Percentiles rank a stretch among this genome's conserved stretches.
These are phyloP conservation scores for Keqinozyma sinolaborantium DNA, from an alignment of 1,139 yeast species.

Conservation along the genomic window DNA sequence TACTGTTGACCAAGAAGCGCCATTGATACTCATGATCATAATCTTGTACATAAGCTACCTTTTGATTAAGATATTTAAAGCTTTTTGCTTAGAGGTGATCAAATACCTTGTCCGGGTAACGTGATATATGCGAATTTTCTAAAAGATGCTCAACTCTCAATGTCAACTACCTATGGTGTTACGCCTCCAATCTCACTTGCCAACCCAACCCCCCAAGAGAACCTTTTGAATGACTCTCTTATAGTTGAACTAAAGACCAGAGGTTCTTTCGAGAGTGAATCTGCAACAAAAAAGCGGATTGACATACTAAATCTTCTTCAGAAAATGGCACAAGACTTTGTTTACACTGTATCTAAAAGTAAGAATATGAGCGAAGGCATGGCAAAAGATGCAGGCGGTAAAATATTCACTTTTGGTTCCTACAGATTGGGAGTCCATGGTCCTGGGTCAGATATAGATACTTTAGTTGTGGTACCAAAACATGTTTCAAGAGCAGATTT, in stretches of 20 bases:
- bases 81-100: too few relatives aligned
- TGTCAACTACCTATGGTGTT: slow-evolving; percentile 56
- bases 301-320: slow-evolving; percentile 72
- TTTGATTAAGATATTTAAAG: too few relatives aligned
- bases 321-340: slow-evolving; percentile 73
- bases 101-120: slow-evolving; percentile 3
- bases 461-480: slow-evolving; percentile 91
- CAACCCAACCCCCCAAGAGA: slow-evolving; percentile 81
- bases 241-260: slow-evolving; percentile 77
- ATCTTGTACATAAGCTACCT: too few relatives aligned
- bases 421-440: slow-evolving; percentile 94
- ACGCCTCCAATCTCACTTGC: slow-evolving; percentile 86
- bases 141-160: not conserved
- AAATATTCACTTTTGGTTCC: slow-evolving; percentile 92
- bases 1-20: too few relatives aligned
- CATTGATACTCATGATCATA: too few relatives aligned
- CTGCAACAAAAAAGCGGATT: slow-evolving; percentile 74
- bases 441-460: slow-evolving; percentile 97
- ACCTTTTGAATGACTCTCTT: slow-evolving; percentile 66
- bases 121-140: not conserved
- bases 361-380: slow-evolving; percentile 96
- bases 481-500: slow-evolving; percentile 91
- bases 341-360: slow-evolving; percentile 68
- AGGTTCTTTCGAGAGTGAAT: slow-evolving; percentile 86
- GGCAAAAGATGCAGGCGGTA: slow-evolving; percentile 98